Base-by-base conservation (phyloP, 495 filamentous ascomycete genomes). In the Penicillium coffeae region DNA sequence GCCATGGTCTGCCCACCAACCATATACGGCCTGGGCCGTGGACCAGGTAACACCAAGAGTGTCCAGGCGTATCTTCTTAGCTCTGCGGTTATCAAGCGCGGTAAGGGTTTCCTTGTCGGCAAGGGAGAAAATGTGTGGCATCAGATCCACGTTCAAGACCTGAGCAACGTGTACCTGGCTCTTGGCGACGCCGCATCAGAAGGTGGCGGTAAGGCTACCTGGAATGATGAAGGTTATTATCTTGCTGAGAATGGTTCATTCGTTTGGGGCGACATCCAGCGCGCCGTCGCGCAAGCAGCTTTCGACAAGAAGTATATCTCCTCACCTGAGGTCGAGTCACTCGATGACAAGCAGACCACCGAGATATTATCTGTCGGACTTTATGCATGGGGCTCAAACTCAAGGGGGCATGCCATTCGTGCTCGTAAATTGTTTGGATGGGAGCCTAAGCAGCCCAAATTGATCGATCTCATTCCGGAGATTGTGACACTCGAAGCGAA, bases 1-100 rank as follows among this genome's bases (percentile, higher is more conserved):
- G 85, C 88, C 1, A 81, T 94, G 60, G 76, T 93, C 18, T 88
- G 81, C 50, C 88, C 89, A 5, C 87, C 88, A 1, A 80, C 78
- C 4, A 93, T 94, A 60, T 92, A 91, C 60, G 89, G 88, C 6
- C 63, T 63, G 13, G 89, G 88, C 20, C 80, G 86, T 25, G 87
- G 89, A 0, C 75, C 87, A 1, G 77, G 72, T 36, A 93, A 92
- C 60, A 68, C 74, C 55, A 74, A 78, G 57, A 86, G 82, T 51
- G 62, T 78, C 42, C 87, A 93, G 56, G 76, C 84, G 0, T 83
- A 84, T 42, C 59, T 62, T 37, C 63, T 93, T 15, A 66, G 74
- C n/a, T 58, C 69, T 2, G 62, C 60, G 8, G 81, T 81, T 4
- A 61, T 93, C 6, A 55, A 84, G 62, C 66, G 77, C 14, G 82